Evolutionary conservation across 129 eudicot genomes (phyloP), one percentile per base, ranked within the genome.

Genomic region (Chrysanthemum lavandulifolium): DNA sequence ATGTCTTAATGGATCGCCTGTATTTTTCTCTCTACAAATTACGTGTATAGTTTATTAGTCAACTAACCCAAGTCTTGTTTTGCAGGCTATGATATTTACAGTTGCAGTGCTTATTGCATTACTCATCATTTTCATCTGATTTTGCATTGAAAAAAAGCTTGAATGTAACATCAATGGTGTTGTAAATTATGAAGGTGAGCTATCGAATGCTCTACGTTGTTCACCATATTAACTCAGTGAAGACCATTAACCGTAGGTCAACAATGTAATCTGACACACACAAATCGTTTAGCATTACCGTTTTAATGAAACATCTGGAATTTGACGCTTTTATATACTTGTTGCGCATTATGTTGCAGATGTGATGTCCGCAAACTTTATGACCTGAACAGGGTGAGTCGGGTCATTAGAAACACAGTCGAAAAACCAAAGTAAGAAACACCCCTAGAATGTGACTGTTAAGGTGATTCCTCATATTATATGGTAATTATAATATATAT

Each of bases 71-170:
- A 52, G 18, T 25, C 11, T 13, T 31, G 29, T 72, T 61, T 73
- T 82, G 79, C 86, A 82, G 89, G 89, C 88, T 61, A 61, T 81
- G 43, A 78, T 84, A 68, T 84, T 74, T 75, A 84, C 88, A 8
- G 21, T 72, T 13, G 89, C 86, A 21, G 69, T 75, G 62, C 71
- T 85, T 74, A 72, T 81, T 11, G 23, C 75, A 48, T 33, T 71
- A 55, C 71, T 79, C 67, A 11, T 85, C 54, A 75, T 82, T n/a
- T n/a, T 79, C 72, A 40, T 85, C 33, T 83, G 73, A 75, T 66
- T 63, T 31, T 74, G 78, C 19, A 57, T 27, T 47, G 10, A 48
- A 19, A 51, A 47, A 68, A 68, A 76, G 61, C 74, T 31, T 15
- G 57, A 10, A 65, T 13, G 65, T 75, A 74, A 53, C 72, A 21